phyloP scores from a whole-genome alignment of 176 grass and related monocot species.

The Dactylis glomerata region DNA sequence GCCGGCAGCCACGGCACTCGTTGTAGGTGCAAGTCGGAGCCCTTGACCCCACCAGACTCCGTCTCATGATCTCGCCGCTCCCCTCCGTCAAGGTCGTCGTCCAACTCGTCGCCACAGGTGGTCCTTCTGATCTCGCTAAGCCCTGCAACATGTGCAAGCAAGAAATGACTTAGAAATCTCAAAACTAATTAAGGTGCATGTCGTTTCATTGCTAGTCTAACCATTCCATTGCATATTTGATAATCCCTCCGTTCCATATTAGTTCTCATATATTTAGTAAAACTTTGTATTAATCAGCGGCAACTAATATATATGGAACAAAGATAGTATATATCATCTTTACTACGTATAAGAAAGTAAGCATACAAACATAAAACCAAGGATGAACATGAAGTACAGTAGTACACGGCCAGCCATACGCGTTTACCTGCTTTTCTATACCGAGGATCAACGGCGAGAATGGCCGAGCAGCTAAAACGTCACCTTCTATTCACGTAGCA shows the following conservation, averaged over 20 bases:
- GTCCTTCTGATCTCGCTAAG: not conserved
- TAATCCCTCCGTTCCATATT: no score
- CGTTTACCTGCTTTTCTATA: not conserved
- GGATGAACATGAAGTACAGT: not conserved
- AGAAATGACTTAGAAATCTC: not conserved
- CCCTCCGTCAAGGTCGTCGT: not conserved
- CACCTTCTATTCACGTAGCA: not conserved
- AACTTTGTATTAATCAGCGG: no score
- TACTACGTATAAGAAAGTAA: not conserved
- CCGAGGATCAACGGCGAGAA: not conserved
- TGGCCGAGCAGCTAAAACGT: not conserved
- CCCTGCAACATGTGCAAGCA: not conserved
- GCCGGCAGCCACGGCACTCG: slow-evolving; percentile 74
- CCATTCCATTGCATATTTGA: not conserved
- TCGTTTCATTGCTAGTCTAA: not conserved
- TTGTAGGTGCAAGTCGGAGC: slow-evolving; percentile 80
- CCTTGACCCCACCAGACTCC: slow-evolving; percentile 58
- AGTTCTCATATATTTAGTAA: no score
- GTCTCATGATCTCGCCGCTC: not conserved
- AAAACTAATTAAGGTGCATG: not conserved
- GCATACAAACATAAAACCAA: not conserved
- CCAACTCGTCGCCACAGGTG: not conserved
- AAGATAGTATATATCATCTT: no score
- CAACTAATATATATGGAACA: no score
- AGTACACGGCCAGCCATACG: not conserved